phyloP scores from a whole-genome alignment of 2,329 filamentous ascomycete species.

The Pestalotiopsis sp. region DNA sequence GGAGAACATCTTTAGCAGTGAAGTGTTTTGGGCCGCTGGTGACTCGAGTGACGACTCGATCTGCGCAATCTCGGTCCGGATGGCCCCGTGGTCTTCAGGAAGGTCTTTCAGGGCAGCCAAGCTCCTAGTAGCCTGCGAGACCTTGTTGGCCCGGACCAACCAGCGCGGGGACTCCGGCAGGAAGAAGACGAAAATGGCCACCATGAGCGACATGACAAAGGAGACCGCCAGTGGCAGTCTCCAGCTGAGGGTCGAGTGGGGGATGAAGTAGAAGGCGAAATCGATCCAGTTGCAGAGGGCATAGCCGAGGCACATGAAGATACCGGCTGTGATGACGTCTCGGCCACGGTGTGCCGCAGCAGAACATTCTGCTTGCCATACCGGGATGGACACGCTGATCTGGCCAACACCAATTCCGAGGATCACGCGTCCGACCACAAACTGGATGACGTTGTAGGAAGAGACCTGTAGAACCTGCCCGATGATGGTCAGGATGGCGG shows the following conservation, averaged over 20 bases:
- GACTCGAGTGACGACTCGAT: conserved; percentile 53
- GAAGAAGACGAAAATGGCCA: conserved; percentile 31
- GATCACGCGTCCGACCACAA: conserved; percentile 43
- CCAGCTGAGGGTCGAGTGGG: conserved; percentile 32
- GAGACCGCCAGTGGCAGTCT: conserved; percentile 37
- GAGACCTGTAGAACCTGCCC: conserved; percentile 43
- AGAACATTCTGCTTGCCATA: conserved; percentile 42
- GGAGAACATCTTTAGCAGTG: conserved; percentile 46
- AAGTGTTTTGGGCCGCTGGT: conserved; percentile 36
- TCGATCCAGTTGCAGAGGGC: conserved; percentile 48
- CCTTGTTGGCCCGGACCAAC: conserved; percentile 33
- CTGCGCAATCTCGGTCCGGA: conserved; percentile 44
- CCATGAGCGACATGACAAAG: conserved; percentile 27
- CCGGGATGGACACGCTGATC: conserved; percentile 42
- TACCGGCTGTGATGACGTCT: conserved; percentile 39
- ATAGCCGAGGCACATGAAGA: conserved; percentile 39
- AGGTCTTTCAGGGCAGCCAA: conserved; percentile 29
- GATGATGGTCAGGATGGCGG: conserved; percentile 40
- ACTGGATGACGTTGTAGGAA: conserved; percentile 41
- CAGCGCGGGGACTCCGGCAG: conserved; percentile 40
- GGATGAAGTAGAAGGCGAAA: conserved; percentile 42
- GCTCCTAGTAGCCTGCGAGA: conserved; percentile 32
- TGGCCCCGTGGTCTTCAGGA: conserved; percentile 22
- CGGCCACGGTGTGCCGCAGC: conserved; percentile 44
- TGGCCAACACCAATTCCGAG: conserved; percentile 42